These are phyloP conservation scores for Colletotrichum incanum DNA, from an alignment of 2,329 filamentous ascomycete genomes.

Conservation along the genomic window DNA sequence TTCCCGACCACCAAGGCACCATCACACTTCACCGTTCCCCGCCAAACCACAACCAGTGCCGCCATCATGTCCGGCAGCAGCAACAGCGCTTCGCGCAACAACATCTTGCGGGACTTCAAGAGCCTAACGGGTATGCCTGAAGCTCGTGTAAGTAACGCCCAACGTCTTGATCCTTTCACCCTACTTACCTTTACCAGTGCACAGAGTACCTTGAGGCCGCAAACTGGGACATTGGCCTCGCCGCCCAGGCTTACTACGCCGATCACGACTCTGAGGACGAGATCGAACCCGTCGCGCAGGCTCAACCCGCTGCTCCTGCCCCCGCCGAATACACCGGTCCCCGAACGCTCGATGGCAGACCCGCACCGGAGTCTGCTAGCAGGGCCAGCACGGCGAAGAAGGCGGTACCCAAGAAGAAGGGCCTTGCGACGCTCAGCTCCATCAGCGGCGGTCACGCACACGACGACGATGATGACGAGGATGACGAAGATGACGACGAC, in stretches of 20 bases:
- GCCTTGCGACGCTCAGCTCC: conserved; percentile 74
- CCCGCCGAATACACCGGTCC: conserved; percentile 70
- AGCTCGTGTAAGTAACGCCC: conserved; percentile 31
- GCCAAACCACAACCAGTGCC: conserved; percentile 4
- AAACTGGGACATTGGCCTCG: conserved; percentile 77
- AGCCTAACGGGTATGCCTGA: conserved; percentile 38
- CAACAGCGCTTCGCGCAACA: conserved; percentile 42
- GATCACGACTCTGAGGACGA: conserved; percentile 66
- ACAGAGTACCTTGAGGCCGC: conserved; percentile 76
- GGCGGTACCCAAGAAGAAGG: conserved; percentile 68
- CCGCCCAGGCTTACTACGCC: conserved; percentile 75
- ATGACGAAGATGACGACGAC: conserved; percentile 70
- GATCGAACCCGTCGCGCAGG: conserved; percentile 58
- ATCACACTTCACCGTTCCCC: conserved; percentile 1
- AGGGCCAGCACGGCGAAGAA: conserved; percentile 54
- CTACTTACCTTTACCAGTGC: conserved; percentile 64
- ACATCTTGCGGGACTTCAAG: conserved; percentile 41
- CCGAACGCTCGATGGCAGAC: conserved; percentile 74
- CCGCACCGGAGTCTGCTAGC: conserved; percentile 60
- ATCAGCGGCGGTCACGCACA: conserved; percentile 68
- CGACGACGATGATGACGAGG: conserved; percentile 73
- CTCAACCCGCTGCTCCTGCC: conserved; percentile 44
- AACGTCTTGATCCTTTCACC: background rate
- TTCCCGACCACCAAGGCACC: too few species aligned
- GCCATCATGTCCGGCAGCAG: conserved; percentile 37